Percentiles rank a stretch among this genome's conserved stretches.
Conservation (phyloP, 257 asterid genomes). For the Solanum gandarillasii region DNA sequence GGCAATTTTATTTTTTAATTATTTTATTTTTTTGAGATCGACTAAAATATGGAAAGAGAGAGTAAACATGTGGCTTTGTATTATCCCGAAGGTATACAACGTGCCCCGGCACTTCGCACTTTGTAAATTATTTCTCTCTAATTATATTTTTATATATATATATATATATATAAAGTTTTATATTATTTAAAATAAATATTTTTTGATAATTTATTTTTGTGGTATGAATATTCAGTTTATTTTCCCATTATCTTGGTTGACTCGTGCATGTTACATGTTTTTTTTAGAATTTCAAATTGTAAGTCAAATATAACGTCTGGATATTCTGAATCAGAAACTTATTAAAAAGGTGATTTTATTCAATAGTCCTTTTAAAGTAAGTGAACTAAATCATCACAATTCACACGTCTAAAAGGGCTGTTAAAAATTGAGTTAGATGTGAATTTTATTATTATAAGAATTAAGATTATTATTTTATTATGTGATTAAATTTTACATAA, state of each 20-base stretch:
- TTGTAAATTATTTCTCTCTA: neutral
- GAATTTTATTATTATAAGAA: neutral
- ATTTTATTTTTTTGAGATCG: neutral
- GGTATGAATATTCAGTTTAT: neutral
- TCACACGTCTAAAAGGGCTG: neutral
- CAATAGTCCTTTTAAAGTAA: neutral
- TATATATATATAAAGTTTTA: neutral
- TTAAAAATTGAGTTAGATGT: no score
- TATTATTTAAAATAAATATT: neutral
- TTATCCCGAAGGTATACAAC: neutral
- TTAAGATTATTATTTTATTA: neutral
- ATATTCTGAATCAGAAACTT: neutral
- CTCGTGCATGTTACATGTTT: neutral
- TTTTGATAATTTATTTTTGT: neutral
- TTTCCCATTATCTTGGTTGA: neutral
- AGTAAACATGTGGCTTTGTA: neutral
- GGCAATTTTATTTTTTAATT: no score
- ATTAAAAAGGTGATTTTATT: neutral
- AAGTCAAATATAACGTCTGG: neutral
- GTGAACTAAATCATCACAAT: neutral
- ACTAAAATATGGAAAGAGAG: neutral
- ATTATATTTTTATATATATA: neutral
- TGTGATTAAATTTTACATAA: neutral
- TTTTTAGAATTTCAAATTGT: neutral
- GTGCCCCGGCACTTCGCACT: neutral